These are phyloP conservation scores for Tetraselmis chui DNA, from an alignment of 139 green algal genomes.

Conservation along the genomic window DNA sequence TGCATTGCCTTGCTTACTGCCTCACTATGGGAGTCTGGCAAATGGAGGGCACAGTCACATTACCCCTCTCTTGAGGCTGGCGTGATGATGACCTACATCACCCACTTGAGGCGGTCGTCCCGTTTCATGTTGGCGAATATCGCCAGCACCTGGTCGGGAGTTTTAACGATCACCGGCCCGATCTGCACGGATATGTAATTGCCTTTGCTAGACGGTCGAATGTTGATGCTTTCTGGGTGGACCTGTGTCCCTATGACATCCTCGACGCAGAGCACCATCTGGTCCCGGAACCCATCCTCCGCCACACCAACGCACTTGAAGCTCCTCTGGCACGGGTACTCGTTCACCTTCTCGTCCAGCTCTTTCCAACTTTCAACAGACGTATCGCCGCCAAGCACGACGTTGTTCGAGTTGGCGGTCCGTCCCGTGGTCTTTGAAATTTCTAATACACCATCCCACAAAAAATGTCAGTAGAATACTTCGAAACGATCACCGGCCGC, in stretches of 20 bases:
- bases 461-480: neutral
- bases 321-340: constrained; percentile 32
- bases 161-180: constrained; percentile 27
- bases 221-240: constrained; percentile 21
- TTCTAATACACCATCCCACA: neutral
- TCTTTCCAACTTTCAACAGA: constrained; percentile 33
- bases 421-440: constrained; percentile 9
- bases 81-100: neutral
- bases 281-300: constrained; percentile 30
- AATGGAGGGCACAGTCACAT: too few relatives aligned
- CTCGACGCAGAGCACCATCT: constrained; percentile 32
- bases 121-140: neutral
- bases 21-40: too few relatives aligned
- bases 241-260: constrained; percentile 25
- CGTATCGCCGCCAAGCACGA: constrained; percentile 32
- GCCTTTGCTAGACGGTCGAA: constrained; percentile 10
- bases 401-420: constrained; percentile 23
- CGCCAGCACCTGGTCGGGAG: constrained; percentile 19
- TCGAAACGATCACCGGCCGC: neutral
- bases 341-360: constrained; percentile 38
- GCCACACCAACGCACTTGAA: constrained; percentile 42
- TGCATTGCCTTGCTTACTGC: too few relatives aligned
- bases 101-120: neutral
- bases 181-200: constrained; percentile 43
- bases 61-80: too few relatives aligned